Evolutionary conservation across 805 yeast genomes (phyloP).

Genomic region (Candida insectorum): DNA sequence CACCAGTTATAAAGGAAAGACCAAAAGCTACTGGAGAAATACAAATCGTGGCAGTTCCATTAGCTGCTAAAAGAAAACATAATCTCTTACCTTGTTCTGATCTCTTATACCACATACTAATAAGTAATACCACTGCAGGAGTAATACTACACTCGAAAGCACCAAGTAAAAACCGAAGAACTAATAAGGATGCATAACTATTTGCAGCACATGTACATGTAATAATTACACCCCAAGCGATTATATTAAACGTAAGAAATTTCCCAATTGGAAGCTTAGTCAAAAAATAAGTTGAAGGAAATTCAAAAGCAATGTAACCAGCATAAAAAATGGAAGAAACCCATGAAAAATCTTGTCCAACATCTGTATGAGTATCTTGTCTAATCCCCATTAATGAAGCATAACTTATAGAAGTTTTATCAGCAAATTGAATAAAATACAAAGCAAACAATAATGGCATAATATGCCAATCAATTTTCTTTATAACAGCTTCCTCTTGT

Average conservation of each 20-base stretch:
- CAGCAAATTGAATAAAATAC: constrained; percentile 25
- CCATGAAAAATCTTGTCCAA: constrained; percentile 17
- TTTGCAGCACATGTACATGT: constrained; percentile 33
- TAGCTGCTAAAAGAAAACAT: constrained; percentile 15
- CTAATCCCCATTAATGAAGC: constrained; percentile 36
- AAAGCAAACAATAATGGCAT: constrained; percentile 17
- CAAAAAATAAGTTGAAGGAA: constrained; percentile 42
- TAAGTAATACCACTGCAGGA: constrained; percentile 31
- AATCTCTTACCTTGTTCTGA: constrained; percentile 17
- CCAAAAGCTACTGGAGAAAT: constrained; percentile 37
- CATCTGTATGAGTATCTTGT: constrained; percentile 27
- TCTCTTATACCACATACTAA: constrained; percentile 27
- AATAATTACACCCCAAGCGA: constrained; percentile 62
- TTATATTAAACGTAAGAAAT: constrained; percentile 42
- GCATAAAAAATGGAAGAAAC: constrained; percentile 40
- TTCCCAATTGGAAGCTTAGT: constrained; percentile 59
- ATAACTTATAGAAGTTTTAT: constrained; percentile 34
- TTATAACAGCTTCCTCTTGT: constrained; percentile 1
- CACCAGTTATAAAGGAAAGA: not conserved
- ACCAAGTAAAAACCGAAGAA: constrained; percentile 38
- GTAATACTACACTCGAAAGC: constrained; percentile 22
- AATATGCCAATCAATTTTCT: constrained; percentile 13
- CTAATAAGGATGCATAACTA: constrained; percentile 16
- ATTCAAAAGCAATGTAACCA: constrained; percentile 59
- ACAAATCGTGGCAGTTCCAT: constrained; percentile 44